These are phyloP conservation scores for Gleditsia sinensis DNA, from an alignment of 306 rosid genomes.

Conservation along the genomic window DNA sequence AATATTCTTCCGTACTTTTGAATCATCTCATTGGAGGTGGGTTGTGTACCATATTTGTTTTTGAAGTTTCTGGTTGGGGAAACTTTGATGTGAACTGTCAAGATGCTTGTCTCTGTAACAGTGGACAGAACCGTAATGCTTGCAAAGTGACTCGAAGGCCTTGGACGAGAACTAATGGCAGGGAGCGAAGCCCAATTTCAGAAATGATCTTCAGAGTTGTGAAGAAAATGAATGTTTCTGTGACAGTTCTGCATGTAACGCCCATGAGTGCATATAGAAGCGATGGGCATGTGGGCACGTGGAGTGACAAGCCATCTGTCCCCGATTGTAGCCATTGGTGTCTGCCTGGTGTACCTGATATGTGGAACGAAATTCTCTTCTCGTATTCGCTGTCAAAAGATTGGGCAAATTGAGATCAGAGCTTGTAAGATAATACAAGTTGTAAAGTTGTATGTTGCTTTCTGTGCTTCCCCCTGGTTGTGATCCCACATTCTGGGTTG, in stretches of 20 bases:
- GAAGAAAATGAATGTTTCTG: slow-evolving; percentile 56
- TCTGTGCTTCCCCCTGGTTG: neutral
- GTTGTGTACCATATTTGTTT: slow-evolving; percentile 24
- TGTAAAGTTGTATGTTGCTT: neutral
- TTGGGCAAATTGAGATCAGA: slow-evolving; percentile 23
- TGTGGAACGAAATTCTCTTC: slow-evolving; percentile 91
- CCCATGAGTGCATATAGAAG: slow-evolving; percentile 77
- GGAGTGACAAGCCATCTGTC: slow-evolving; percentile 80
- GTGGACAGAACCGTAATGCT: slow-evolving; percentile 53
- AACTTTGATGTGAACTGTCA: slow-evolving; percentile 3
- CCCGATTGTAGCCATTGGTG: slow-evolving; percentile 99
- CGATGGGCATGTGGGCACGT: slow-evolving; percentile 82
- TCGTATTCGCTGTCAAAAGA: slow-evolving; percentile 47
- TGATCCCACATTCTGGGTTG: neutral
- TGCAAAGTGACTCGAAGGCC: slow-evolving; percentile 77
- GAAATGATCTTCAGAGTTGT: slow-evolving; percentile 60
- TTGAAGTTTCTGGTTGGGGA: neutral
- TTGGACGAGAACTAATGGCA: slow-evolving; percentile 57
- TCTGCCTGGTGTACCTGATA: slow-evolving; percentile 97
- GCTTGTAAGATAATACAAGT: slow-evolving; percentile 10
- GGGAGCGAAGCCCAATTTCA: slow-evolving; percentile 60
- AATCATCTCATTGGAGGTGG: slow-evolving; percentile 83
- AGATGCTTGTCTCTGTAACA: slow-evolving; percentile 45
- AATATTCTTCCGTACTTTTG: slow-evolving; percentile 87
- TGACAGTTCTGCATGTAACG: slow-evolving; percentile 61